phyloP scores from a whole-genome alignment of 371 early-diverging fungal species.

The Entomophthora muscae region DNA sequence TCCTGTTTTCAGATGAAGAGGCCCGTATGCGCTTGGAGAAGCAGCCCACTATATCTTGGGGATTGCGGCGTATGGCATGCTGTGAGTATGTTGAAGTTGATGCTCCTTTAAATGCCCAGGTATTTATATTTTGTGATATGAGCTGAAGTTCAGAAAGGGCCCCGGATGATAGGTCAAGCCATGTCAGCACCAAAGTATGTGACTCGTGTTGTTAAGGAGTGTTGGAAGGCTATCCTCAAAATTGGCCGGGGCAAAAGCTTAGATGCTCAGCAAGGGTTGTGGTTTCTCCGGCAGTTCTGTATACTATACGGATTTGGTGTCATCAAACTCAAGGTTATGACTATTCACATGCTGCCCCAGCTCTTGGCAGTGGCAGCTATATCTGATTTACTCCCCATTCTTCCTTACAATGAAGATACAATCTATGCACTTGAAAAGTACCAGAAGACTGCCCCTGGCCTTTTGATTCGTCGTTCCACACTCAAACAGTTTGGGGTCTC shows the following conservation, averaged over 20 bases:
- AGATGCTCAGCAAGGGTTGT: not conserved
- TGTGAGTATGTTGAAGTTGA: conserved; percentile 1
- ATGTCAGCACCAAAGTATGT: not conserved
- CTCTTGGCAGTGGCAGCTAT: not conserved
- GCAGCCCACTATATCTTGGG: not conserved
- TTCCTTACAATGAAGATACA: conserved; percentile 5
- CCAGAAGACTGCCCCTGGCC: too few species aligned
- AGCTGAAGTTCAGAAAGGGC: too few species aligned
- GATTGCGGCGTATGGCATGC: not conserved
- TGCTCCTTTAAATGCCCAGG: not conserved
- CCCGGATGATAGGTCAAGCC: not conserved
- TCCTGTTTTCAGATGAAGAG: conserved; percentile 5
- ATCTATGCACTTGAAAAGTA: not conserved
- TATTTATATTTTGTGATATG: too few species aligned
- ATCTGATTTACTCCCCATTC: not conserved
- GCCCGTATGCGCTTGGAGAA: not conserved
- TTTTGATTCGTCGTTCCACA: too few species aligned
- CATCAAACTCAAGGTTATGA: conserved; percentile 13
- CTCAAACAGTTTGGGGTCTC: too few species aligned
- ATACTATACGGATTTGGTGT: conserved; percentile 7
- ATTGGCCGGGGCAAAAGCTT: not conserved
- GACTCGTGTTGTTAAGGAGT: not conserved
- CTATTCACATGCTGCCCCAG: conserved; percentile 14
- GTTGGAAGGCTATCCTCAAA: conserved; percentile 6
- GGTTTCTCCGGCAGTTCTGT: conserved; percentile 8